Base-by-base conservation (phyloP, 495 filamentous ascomycete genomes). In the Chaetomidium leptoderma region DNA sequence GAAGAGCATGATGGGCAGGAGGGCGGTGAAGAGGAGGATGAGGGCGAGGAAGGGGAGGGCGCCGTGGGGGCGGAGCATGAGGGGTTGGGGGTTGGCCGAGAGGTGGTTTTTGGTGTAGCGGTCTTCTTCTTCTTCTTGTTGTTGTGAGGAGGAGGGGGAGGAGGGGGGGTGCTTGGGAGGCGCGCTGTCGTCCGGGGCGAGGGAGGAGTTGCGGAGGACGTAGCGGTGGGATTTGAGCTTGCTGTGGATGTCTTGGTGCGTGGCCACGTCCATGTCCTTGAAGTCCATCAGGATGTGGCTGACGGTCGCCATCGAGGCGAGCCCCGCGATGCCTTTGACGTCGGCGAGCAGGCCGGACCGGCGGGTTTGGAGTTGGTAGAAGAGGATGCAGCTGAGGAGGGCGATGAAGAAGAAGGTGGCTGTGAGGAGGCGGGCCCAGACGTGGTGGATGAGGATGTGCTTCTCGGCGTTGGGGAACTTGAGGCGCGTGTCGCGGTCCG, bases 271-370 rank as follows among this genome's bases (percentile, higher is more conserved):
- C 68, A 89, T 77, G 59, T 84, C 83, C 59, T 83, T 83, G 61
- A 90, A 89, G 63, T 90, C 87, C 69, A 80, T 83, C 56, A 89
- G 74, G 69, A 90, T 88, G 62, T 89, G 86, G 52, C 77, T 79
- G 55, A 79, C 80, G 23, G 82, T 86, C 2, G 87, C 85, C 85
- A 90, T 88, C 27, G 85, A 79, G 16, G 87, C 87, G 11, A 90
- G 77, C 23, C 87, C 87, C 6, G 86, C 86, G 50, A 90, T 87
- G 14, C 87, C 87, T 48, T 83, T 86, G 6, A 87, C 86, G 63
- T 89, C 87, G 23, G 80, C 78, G 2, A 83, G 64, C 8, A 90
- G 77, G 0, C 87, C 87, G 16, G 83, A 86, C 30, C 78, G 78
- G 14, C 87, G 76, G 19, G 74, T 81, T 36, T 77, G 71, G 2